Conservation (phyloP, 306 rosid species). For the Coriaria nepalensis region DNA sequence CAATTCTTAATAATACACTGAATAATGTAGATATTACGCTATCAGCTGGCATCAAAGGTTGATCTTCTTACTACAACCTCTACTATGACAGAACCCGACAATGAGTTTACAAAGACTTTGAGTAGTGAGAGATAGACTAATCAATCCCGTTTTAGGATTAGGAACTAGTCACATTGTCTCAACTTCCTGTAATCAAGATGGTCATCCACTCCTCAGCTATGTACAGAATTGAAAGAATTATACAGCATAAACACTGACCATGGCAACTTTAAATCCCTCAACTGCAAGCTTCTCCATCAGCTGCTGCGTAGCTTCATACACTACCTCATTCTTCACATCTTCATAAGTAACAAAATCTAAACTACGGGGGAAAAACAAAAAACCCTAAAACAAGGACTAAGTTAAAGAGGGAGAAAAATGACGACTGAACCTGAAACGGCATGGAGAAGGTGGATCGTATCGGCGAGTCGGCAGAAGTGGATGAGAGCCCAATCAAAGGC, state of each 20-base stretch:
- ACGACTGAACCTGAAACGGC: slow-evolving; percentile 51
- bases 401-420: background rate
- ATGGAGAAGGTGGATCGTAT: slow-evolving; percentile 71
- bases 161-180: too few relatives aligned
- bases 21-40: too few relatives aligned
- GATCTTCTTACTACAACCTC: background rate
- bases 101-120: background rate
- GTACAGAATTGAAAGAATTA: background rate
- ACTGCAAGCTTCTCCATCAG: slow-evolving; percentile 77
- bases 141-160: too few relatives aligned
- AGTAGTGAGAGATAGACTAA: background rate
- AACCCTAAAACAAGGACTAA: background rate
- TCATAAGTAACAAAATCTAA: background rate
- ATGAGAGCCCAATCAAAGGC: slow-evolving; percentile 89
- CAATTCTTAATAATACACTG: too few relatives aligned
- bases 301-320: slow-evolving; percentile 37
- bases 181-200: background rate
- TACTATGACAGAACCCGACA: background rate
- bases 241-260: slow-evolving; percentile 30
- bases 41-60: too few relatives aligned
- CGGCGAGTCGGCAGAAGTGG: slow-evolving; percentile 67
- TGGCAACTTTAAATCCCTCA: slow-evolving; percentile 53
- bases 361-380: background rate
- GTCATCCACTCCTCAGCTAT: background rate
- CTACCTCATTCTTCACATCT: slow-evolving; percentile 53